Percentiles rank a stretch among this genome's conserved stretches.
These are phyloP conservation scores for Kodamaea lidongshanica DNA, from an alignment of 805 yeast genomes.

Conservation along the genomic window DNA sequence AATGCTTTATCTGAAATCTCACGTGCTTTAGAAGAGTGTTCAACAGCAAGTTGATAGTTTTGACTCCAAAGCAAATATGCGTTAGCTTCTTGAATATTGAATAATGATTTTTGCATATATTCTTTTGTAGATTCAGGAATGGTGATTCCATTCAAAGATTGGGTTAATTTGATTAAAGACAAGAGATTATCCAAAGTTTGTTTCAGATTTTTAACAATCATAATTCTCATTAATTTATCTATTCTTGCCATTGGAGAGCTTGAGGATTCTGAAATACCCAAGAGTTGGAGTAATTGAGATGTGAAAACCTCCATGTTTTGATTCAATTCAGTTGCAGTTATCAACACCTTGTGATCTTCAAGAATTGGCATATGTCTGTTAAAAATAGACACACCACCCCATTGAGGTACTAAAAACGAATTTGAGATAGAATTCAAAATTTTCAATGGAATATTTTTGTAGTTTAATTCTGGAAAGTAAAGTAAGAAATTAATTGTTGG, in stretches of 20 bases:
- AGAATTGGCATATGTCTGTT: constrained; percentile 30
- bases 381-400: constrained; percentile 71
- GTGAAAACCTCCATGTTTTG: constrained; percentile 65
- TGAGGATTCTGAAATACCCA: constrained; percentile 61
- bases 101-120: constrained; percentile 51
- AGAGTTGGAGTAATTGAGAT: constrained; percentile 63
- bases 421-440: constrained; percentile 46
- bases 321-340: constrained; percentile 42
- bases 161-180: constrained; percentile 64
- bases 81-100: constrained; percentile 20
- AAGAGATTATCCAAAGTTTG: constrained; percentile 63
- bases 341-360: constrained; percentile 12
- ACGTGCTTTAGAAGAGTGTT: constrained; percentile 50
- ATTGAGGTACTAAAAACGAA: constrained; percentile 76
- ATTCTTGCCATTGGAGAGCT: constrained; percentile 56
- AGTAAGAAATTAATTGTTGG: constrained; percentile 68
- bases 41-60: constrained; percentile 20
- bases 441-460: constrained; percentile 40
- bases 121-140: constrained; percentile 67
- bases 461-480: constrained; percentile 50
- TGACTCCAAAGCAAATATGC: constrained; percentile 4
- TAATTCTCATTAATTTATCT: constrained; percentile 59
- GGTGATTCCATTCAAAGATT: constrained; percentile 70
- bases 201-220: constrained; percentile 51
- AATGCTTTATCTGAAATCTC: constrained; percentile 68